Base-by-base conservation (phyloP, 192 early-diverging fungal species). In the Entomortierella lignicola region DNA sequence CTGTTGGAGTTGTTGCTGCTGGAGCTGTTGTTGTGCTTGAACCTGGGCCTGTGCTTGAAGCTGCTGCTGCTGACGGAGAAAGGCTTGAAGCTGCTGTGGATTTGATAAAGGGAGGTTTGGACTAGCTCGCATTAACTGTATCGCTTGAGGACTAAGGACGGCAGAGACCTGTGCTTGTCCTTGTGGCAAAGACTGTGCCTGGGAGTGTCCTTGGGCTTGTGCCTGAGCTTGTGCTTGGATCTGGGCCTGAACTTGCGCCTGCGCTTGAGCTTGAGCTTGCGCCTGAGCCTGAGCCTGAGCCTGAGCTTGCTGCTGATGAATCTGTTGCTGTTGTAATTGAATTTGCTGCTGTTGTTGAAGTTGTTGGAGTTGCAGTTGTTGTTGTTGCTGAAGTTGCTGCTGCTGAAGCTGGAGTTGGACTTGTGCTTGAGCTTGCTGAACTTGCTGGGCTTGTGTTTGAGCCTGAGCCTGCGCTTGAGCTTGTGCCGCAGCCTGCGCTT, bases 341-440 rank as follows among this genome's bases (percentile, higher is more conserved):
- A 41, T 66, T 55, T 64, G 56, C 29, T 55, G 83, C 53, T 65
- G 81, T 31, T 56, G 67, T n/a, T 67, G 79, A 41, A 57, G 69
- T 27, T 58, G 68, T 21, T 81, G 79, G 15, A 67, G 65, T 60
- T 81, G 79, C 25, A 55, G 59, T 26, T 60, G 69, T 23, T 66
- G 69, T 20, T 81, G 77, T 8, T 62, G 68, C 17, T 70, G 63
- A 18, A 63, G 68, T 26, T 70, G 77, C 31, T 72, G 79, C 26
- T 81, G 79, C 21, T 62, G 69, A 12, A 55, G 55, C 53, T 64
- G 54, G 26, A 11, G 55, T 26, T 57, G 55, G 4, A 56, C 55
- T 54, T 75, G 72, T 17, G 64, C 63, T 37, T 66, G 71, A 0
- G 63, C 55, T 27, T 73, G 71, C 2, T n/a, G n/a, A n/a, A n/a